These are phyloP conservation scores for Pichia scutulata DNA, from an alignment of 805 yeast genomes.

Conservation along the genomic window DNA sequence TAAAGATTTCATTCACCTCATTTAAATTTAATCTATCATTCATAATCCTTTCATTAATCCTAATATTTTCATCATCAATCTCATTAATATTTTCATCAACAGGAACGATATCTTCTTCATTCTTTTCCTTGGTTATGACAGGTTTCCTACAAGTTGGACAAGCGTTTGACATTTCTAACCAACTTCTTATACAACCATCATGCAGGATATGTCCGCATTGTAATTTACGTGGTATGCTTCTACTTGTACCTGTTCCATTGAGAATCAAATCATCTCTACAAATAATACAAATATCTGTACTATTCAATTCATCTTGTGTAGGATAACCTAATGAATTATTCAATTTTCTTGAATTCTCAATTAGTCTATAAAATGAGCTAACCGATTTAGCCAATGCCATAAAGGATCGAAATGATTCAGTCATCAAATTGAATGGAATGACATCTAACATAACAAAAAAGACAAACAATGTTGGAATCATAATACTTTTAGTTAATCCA, in stretches of 20 bases:
- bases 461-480: conserved; percentile 32
- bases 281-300: conserved; percentile 71
- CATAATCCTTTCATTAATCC: neutral
- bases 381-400: conserved; percentile 27
- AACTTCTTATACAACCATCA: conserved; percentile 79
- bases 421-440: conserved; percentile 26
- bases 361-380: conserved; percentile 31
- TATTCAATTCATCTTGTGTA: conserved; percentile 47
- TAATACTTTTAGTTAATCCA: conserved; percentile 21
- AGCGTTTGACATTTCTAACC: conserved; percentile 88
- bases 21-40: neutral
- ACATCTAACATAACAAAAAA: conserved; percentile 36
- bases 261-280: conserved; percentile 85
- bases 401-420: conserved; percentile 25
- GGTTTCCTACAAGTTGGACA: conserved; percentile 87
- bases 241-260: conserved; percentile 24
- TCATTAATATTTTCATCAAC: neutral
- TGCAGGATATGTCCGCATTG: conserved; percentile 86
- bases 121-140: conserved; percentile 34
- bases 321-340: conserved; percentile 61
- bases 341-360: conserved; percentile 48
- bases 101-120: neutral
- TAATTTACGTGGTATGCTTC: conserved; percentile 64
- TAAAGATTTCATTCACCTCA: neutral
- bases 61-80: neutral